These are phyloP conservation scores for Mallotus repandus DNA, from an alignment of 441 rosid genomes.

Conservation along the genomic window DNA sequence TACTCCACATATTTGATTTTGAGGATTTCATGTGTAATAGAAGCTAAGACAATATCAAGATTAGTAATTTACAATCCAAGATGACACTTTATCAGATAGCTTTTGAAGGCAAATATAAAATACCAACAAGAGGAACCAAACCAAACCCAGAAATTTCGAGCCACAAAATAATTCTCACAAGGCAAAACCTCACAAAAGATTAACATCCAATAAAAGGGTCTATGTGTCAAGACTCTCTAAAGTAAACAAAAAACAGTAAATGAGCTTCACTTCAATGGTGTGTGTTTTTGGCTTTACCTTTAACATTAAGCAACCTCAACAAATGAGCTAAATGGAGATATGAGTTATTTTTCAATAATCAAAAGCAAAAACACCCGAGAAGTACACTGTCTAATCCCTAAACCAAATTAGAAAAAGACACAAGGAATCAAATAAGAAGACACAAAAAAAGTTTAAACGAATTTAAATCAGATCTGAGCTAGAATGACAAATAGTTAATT, in stretches of 20 bases:
- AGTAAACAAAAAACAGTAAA: background rate
- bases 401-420: too few relatives aligned
- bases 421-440: too few relatives aligned
- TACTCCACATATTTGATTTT: background rate
- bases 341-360: too few relatives aligned
- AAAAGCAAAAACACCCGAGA: too few relatives aligned
- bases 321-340: slow-evolving; percentile 55
- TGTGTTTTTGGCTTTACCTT: slow-evolving; percentile 37
- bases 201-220: background rate
- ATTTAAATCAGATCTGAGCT: too few relatives aligned
- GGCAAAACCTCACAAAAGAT: background rate
- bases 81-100: background rate
- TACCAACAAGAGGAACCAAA: background rate
- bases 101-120: background rate
- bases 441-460: too few relatives aligned
- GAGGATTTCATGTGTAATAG: background rate
- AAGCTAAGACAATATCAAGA: background rate
- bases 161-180: slow-evolving; percentile 3
- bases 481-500: too few relatives aligned
- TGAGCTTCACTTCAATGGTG: background rate
- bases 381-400: too few relatives aligned
- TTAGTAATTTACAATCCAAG: background rate
- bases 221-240: background rate
- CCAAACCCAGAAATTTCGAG: slow-evolving; percentile 1
- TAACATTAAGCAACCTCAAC: slow-evolving; percentile 51